Evolutionary conservation across 2,329 filamentous ascomycete species (phyloP), one percentile per base, ranked within the genome.

Genomic region (Diaporthe australafricana): DNA sequence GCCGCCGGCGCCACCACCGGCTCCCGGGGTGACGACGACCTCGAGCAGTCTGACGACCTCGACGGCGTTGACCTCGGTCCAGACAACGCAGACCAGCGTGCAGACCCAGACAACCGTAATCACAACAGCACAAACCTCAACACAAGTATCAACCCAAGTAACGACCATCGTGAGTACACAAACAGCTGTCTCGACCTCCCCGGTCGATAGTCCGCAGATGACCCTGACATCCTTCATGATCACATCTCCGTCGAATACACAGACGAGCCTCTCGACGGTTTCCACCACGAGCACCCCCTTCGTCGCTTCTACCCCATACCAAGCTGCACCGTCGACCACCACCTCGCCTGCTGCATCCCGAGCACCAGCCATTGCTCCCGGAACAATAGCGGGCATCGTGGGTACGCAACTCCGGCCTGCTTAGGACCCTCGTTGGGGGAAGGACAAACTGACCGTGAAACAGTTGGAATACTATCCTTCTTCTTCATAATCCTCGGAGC

Each of bases 91-190:
- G 27, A 63, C 60, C 42, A 63, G 60, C 20, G 8, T 63, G 22
- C 60, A 63, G 60, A 63, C 60, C 7, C 60, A 63, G 20, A 63
- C 60, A 12, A 63, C 42, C 12, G 42, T 48, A 20, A 16, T 63
- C 42, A 63, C 60, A 17, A 25, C 60, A 12, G 42, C 60, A 25
- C 60, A 63, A 27, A 63, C 60, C 42, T 63, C 60, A 11, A 48
- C n/a, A 3, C 27, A 63, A n/a, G 20, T 63, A 20, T 48, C 60
- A 35, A 63, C 60, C 20, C 60, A 63, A 20, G 42, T 63, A 27
- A 63, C 60, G 60, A 63, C 42, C 60, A 63, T 63, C 27, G 60
- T 63, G 60, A 63, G 60, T 63, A 48, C 42, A 63, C 27, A 48
- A 20, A 63, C 16, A 48, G 27, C 30, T 40, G 16, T 25, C 17